Evolutionary conservation across 2,329 filamentous ascomycete genomes (phyloP).

Genomic region (Pseudogymnoascus sp.): DNA sequence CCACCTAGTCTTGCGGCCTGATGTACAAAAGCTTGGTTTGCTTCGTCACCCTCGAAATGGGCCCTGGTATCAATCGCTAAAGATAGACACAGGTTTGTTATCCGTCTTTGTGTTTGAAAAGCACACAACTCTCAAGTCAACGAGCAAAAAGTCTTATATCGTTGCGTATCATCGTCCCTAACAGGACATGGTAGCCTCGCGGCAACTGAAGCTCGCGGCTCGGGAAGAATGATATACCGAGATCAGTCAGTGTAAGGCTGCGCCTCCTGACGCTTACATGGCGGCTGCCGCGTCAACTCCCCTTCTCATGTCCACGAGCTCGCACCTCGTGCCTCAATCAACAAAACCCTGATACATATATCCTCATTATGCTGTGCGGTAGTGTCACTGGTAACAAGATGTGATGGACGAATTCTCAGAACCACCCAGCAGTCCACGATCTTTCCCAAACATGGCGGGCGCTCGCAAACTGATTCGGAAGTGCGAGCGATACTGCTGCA

Average conservation of each 20-base stretch:
- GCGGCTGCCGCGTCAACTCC: neutral
- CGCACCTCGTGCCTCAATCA: neutral
- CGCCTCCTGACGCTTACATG: constrained; percentile 4
- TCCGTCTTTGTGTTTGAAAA: neutral
- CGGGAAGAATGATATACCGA: neutral
- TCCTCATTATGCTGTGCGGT: neutral
- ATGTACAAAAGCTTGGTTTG: neutral
- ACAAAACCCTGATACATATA: neutral
- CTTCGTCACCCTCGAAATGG: neutral
- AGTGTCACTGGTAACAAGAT: neutral
- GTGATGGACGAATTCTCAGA: neutral
- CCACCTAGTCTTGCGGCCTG: neutral
- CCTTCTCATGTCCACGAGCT: neutral
- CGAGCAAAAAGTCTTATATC: neutral
- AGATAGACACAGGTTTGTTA: neutral
- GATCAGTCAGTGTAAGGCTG: neutral
- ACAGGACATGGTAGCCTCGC: neutral
- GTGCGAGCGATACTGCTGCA: constrained; percentile 79
- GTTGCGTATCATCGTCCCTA: neutral
- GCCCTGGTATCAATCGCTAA: no score
- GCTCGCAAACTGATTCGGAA: constrained; percentile 33
- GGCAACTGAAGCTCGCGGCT: neutral
- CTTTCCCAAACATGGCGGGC: neutral
- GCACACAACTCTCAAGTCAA: neutral
- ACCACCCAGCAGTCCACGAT: neutral